A percentile compares a stretch with the other conserved stretches of the same genome.
Conservation (phyloP, 2,329 filamentous ascomycete genomes). For the Epichloe festucae region DNA sequence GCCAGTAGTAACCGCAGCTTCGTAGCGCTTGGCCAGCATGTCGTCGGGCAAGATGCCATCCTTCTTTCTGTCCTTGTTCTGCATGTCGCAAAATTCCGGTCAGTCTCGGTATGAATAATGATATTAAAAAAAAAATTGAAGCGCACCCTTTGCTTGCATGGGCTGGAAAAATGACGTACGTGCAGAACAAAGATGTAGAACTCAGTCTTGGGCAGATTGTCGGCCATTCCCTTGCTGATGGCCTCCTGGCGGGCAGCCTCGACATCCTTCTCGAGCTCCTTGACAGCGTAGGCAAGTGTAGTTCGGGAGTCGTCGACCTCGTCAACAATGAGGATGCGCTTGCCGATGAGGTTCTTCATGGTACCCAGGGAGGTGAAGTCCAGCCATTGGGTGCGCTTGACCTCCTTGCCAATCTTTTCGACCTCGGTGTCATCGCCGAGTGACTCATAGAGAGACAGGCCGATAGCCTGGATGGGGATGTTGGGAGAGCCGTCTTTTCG, state of each 20-base stretch:
- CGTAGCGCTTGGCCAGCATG: slow-evolving; percentile 66
- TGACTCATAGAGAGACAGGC: slow-evolving; percentile 89
- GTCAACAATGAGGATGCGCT: slow-evolving; percentile 84
- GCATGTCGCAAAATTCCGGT: not conserved
- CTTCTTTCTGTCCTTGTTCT: slow-evolving; percentile 97
- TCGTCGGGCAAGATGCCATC: slow-evolving; percentile 72
- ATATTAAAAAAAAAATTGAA: not conserved
- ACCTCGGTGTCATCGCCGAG: slow-evolving; percentile 43
- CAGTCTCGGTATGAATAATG: not conserved
- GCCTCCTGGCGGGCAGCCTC: slow-evolving; percentile 57
- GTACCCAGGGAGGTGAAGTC: slow-evolving; percentile 74
- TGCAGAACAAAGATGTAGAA: slow-evolving; percentile 96
- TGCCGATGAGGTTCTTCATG: slow-evolving; percentile 81
- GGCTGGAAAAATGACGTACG: slow-evolving; percentile 38
- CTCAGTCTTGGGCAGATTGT: slow-evolving; percentile 54
- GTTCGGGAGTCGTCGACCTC: slow-evolving; percentile 94
- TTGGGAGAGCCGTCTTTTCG: slow-evolving; percentile 78
- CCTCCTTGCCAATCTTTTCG: slow-evolving; percentile 79
- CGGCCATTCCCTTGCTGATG: slow-evolving; percentile 61
- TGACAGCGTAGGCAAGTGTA: slow-evolving; percentile 85
- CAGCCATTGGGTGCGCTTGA: slow-evolving; percentile 96
- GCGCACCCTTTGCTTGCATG: not conserved
- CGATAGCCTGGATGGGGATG: slow-evolving; percentile 98
- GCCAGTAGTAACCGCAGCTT: slow-evolving; percentile 75
- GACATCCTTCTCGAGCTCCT: slow-evolving; percentile 90